These are phyloP conservation scores for Conticribra weissflogii DNA, from an alignment of 108 stramenopile genomes.

Conservation along the genomic window DNA sequence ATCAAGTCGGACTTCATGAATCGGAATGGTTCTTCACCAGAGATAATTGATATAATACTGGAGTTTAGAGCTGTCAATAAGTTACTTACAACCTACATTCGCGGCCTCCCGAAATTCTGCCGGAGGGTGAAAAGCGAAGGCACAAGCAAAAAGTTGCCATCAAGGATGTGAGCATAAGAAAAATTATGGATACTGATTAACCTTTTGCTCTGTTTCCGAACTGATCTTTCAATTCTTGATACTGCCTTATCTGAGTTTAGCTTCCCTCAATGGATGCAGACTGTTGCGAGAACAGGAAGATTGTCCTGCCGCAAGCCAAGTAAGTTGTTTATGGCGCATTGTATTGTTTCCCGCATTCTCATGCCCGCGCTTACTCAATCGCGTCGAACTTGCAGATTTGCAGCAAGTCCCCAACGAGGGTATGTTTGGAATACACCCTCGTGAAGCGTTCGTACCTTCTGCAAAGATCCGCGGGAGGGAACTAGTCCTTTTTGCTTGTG, in stretches of 20 bases:
- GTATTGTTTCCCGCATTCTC: no score
- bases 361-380: no score
- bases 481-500: slow-evolving; percentile 49
- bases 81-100: slow-evolving; percentile 52
- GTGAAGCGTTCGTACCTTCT: slow-evolving; percentile 46
- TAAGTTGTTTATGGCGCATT: no score
- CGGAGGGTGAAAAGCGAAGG: slow-evolving; percentile 6
- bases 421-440: slow-evolving; percentile 34
- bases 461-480: not conserved
- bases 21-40: slow-evolving; percentile 17
- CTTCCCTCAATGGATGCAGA: slow-evolving; percentile 61
- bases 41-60: slow-evolving; percentile 54
- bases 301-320: not conserved
- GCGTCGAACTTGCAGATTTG: not conserved
- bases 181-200: no score
- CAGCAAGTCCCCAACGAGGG: slow-evolving; percentile 12
- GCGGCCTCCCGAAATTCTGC: slow-evolving; percentile 44
- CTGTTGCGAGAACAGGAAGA: not conserved
- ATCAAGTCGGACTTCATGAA: slow-evolving; percentile 34
- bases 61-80: slow-evolving; percentile 55
- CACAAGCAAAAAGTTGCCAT: slow-evolving; percentile 18
- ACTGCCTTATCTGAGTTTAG: slow-evolving; percentile 7
- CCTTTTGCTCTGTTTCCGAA: not conserved
- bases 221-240: not conserved
- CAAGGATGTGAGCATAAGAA: slow-evolving; percentile 19